These are phyloP conservation scores for Thalia dealbata DNA, from an alignment of 176 grass and related monocot species.

Conservation along the genomic window DNA sequence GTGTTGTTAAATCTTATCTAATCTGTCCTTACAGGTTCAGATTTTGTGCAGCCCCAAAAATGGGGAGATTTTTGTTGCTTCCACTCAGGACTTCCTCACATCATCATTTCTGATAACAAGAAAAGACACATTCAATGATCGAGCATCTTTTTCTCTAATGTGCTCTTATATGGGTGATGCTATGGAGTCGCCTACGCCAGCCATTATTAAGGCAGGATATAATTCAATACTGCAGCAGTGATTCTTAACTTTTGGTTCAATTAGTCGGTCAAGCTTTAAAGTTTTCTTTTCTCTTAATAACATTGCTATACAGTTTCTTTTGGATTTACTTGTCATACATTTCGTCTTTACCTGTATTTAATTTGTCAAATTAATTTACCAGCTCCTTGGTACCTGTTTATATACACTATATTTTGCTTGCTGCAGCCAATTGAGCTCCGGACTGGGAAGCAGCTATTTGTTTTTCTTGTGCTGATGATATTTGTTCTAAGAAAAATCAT, in stretches of 20 bases:
- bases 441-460: constrained; percentile 93
- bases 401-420: constrained; percentile 18
- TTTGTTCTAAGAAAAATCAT: constrained; percentile 75
- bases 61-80: constrained; percentile 91
- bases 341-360: background rate
- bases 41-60: constrained; percentile 98
- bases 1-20: background rate
- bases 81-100: constrained; percentile 93
- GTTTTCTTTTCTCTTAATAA: too few relatives aligned
- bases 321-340: background rate
- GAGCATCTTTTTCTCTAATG: constrained; percentile 69
- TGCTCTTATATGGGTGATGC: constrained; percentile 91
- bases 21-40: constrained; percentile 61
- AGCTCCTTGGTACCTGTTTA: background rate
- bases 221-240: background rate
- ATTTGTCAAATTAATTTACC: background rate
- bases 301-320: too few relatives aligned
- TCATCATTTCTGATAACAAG: constrained; percentile 96
- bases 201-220: constrained; percentile 59
- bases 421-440: constrained; percentile 90
- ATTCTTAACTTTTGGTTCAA: too few relatives aligned
- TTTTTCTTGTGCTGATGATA: constrained; percentile 82
- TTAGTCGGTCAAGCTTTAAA: too few relatives aligned
- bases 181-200: constrained; percentile 83
- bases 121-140: constrained; percentile 84